Evolutionary conservation across 2,329 filamentous ascomycete species (phyloP), one percentile per base, ranked within the genome.

Genomic region (Exophiala sideris): DNA sequence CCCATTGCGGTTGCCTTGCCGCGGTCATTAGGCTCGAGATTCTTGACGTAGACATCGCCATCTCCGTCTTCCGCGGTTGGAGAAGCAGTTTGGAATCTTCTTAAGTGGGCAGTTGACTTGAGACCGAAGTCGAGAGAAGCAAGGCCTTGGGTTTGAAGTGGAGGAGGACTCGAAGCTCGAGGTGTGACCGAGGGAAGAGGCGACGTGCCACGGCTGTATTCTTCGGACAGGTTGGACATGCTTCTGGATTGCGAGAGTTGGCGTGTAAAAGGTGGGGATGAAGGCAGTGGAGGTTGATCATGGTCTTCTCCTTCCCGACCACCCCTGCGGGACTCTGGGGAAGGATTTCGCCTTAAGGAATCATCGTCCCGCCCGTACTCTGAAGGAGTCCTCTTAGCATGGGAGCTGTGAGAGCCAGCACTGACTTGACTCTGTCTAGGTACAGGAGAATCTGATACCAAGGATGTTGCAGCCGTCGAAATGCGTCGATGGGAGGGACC

Each of bases 391-490:
- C 44, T 44, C 24, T 52, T 45, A 9, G 39, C n/a, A 40, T 59
- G 55, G 8, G 52, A 62, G 11, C 45, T 21, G 10, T 59, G 55
- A 9, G 52, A 62, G 12, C 45, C 32, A 7, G 57, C 52, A 16
- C 50, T 56, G 16, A 48, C 48, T 38, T 57, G 58, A 34, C 58
- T 57, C 21, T 69, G 67, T 16, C 68, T 64, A 10, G 60, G 60
- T 12, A 57, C 50, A 21, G 62, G 72, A 62, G n/a, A 70, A 69
- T 92, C 89, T 0, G 91, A 95, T n/a, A 85, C 83, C 47, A 95
- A 77, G 0, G 92, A 96, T 0, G 91, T 96, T 2, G 90, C 91
- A 5, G 91, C 89, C 1, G 91, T 96, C 0, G 92, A 96, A 51
- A 83, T 85, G 24, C 89, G 85, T 21, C 83, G 82, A 36, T 85